A percentile compares a stretch with the other conserved stretches of the same genome.
Conservation (phyloP, 2,329 filamentous ascomycete species). For the Xylaria hypoxylon region DNA sequence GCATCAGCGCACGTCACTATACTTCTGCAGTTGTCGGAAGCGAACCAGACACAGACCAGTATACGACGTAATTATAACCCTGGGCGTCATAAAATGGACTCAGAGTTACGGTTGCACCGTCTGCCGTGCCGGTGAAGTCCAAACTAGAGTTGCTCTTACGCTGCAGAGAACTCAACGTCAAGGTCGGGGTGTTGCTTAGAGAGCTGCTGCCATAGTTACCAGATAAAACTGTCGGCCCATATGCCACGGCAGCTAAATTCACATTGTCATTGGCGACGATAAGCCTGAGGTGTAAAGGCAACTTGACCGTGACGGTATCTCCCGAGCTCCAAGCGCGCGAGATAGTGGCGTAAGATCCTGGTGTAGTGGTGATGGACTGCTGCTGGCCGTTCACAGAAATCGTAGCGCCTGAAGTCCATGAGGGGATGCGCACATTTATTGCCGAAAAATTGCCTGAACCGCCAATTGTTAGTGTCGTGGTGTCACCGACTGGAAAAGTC, state of each 20-base stretch:
- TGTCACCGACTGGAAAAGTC: constrained; percentile 56
- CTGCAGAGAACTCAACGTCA: constrained; percentile 50
- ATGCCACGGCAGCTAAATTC: constrained; percentile 58
- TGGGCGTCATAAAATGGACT: constrained; percentile 57
- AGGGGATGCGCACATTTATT: constrained; percentile 59
- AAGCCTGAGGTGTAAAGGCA: constrained; percentile 59
- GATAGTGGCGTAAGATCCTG: constrained; percentile 58
- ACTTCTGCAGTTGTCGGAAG: constrained; percentile 28
- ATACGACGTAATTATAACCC: constrained; percentile 57
- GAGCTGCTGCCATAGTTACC: constrained; percentile 57
- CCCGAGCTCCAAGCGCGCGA: constrained; percentile 57
- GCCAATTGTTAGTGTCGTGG: constrained; percentile 53
- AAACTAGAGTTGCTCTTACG: constrained; percentile 43
- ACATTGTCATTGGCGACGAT: constrained; percentile 61
- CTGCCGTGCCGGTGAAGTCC: constrained; percentile 52
- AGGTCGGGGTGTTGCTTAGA: constrained; percentile 46
- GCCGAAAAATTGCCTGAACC: constrained; percentile 50
- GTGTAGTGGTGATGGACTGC: constrained; percentile 41
- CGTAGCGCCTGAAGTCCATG: constrained; percentile 56
- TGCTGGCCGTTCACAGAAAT: constrained; percentile 58
- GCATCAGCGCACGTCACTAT: constrained; percentile 4
- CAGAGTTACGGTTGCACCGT: constrained; percentile 49
- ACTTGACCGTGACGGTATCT: constrained; percentile 57
- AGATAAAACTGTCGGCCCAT: constrained; percentile 59
- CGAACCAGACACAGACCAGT: constrained; percentile 51